Conservation (phyloP, 163 green algal species). For the Volvox carteri region DNA sequence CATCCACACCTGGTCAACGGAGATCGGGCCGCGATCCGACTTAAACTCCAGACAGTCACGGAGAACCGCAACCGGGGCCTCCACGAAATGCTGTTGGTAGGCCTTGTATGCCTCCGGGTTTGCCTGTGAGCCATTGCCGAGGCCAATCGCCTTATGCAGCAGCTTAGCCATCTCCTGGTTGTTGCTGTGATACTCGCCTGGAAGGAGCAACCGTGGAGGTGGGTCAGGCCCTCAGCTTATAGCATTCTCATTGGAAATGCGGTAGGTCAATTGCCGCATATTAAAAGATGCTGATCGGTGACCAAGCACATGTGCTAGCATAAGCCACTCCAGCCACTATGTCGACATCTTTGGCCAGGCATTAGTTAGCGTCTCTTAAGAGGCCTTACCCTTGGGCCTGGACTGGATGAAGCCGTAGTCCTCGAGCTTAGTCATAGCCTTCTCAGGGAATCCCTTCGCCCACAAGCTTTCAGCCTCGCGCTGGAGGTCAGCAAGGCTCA, state of each 20-base stretch:
- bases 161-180: constrained; percentile 99
- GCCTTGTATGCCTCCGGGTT: constrained; percentile 82
- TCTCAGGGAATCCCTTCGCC: constrained; percentile 90
- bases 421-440: constrained; percentile 95
- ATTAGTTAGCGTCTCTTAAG: too few species aligned
- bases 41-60: constrained; percentile 93
- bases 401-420: constrained; percentile 98
- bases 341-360: too few species aligned
- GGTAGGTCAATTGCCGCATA: too few species aligned
- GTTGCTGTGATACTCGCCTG: constrained; percentile 95
- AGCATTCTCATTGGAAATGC: too few species aligned
- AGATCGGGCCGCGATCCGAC: constrained; percentile 73
- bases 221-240: too few species aligned
- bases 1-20: constrained; percentile 76
- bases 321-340: too few species aligned
- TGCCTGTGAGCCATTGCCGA: constrained; percentile 77
- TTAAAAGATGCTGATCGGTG: too few species aligned
- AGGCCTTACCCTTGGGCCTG: constrained; percentile 72
- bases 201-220: not conserved
- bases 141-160: constrained; percentile 98
- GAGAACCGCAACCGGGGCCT: constrained; percentile 88
- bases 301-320: too few species aligned
- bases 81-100: constrained; percentile 93
- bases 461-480: constrained; percentile 93
- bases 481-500: constrained; percentile 91